Conservation (phyloP, 2,329 filamentous ascomycete species). For the Trichophyton verrucosum region DNA sequence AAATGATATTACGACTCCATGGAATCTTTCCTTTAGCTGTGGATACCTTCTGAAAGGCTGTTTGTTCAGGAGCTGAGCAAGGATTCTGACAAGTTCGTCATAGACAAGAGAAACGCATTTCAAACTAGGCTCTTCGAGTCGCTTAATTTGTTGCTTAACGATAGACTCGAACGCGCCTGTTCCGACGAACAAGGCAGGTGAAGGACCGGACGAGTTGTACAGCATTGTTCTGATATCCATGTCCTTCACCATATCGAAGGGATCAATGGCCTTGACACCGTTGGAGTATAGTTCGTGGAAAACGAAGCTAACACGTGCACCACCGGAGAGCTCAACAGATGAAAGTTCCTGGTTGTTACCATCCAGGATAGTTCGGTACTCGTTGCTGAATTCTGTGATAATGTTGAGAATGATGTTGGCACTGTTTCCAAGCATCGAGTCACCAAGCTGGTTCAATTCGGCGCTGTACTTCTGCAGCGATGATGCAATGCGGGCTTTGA, state of each 20-base stretch:
- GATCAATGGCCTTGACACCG: constrained; percentile 93
- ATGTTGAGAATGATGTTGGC: constrained; percentile 96
- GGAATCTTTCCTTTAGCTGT: constrained; percentile 91
- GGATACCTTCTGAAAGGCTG: constrained; percentile 86
- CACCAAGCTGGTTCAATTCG: constrained; percentile 72
- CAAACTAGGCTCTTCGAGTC: constrained; percentile 86
- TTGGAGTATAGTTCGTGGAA: constrained; percentile 98
- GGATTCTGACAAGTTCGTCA: constrained; percentile 90
- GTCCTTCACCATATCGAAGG: constrained; percentile 95
- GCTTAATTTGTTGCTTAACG: constrained; percentile 96
- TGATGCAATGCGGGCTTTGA: constrained; percentile 91
- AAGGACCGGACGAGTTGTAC: constrained; percentile 98
- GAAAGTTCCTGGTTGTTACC: constrained; percentile 95
- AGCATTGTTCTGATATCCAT: constrained; percentile 93
- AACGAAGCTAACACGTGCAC: constrained; percentile 96
- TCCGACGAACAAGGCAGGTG: constrained; percentile 89
- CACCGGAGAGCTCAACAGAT: constrained; percentile 84
- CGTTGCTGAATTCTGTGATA: constrained; percentile 96
- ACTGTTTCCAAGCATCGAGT: constrained; percentile 90
- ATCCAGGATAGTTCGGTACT: constrained; percentile 91
- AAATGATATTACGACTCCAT: constrained; percentile 79
- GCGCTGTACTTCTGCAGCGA: constrained; percentile 82
- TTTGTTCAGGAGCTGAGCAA: constrained; percentile 80
- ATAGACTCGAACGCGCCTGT: constrained; percentile 98
- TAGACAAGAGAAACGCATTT: constrained; percentile 97